These are phyloP conservation scores for Ophiostoma sp. DNA, from an alignment of 2,329 filamentous ascomycete species.

Conservation along the genomic window DNA sequence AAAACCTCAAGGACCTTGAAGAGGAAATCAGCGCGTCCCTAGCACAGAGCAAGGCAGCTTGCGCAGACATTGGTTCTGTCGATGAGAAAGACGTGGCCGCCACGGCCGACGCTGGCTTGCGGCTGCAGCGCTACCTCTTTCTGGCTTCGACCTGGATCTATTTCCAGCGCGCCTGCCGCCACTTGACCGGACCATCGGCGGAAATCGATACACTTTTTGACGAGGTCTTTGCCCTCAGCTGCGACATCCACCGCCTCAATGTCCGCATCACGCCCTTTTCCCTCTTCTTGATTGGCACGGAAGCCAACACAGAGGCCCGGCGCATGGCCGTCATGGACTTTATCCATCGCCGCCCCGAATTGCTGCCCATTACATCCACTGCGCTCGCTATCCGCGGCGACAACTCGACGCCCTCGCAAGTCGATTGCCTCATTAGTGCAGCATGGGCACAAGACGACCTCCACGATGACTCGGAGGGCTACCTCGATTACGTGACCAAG, in stretches of 20 bases:
- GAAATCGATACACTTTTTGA: conserved; percentile 7
- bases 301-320: conserved; percentile 22
- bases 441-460: conserved; percentile 28
- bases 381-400: neutral
- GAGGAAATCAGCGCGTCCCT: neutral
- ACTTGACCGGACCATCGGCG: conserved; percentile 23
- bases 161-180: conserved; percentile 24
- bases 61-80: neutral
- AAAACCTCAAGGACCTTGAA: conserved; percentile 1
- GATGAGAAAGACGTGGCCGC: neutral
- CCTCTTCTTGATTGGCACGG: conserved; percentile 24
- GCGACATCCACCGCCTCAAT: conserved; percentile 9
- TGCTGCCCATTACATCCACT: neutral
- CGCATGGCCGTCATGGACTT: conserved; percentile 24
- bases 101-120: neutral
- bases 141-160: conserved; percentile 25
- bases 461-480: conserved; percentile 12
- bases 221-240: neutral
- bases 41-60: neutral
- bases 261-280: conserved; percentile 23
- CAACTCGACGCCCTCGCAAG: neutral
- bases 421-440: conserved; percentile 17
- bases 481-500: conserved; percentile 27
- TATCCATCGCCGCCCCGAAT: neutral
- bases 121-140: conserved; percentile 24